Evolutionary conservation across 2,329 filamentous ascomycete species (phyloP), one percentile per base, ranked within the genome.

Genomic region (Chalaropsis thielavioides): DNA sequence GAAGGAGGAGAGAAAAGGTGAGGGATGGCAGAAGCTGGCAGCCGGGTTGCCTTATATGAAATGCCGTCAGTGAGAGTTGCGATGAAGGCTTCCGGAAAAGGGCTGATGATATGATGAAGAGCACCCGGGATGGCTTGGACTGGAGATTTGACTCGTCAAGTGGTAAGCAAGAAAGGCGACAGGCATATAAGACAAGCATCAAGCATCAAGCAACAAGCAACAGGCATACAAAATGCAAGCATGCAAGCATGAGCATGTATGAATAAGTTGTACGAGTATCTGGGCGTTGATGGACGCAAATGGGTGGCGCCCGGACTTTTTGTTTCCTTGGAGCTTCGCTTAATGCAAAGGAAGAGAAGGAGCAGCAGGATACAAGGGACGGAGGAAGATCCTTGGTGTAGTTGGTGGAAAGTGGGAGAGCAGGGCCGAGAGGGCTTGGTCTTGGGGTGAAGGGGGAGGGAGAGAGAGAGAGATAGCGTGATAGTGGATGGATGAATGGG

Each of bases 301-400:
- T 40, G 56, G 56, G 40, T 59, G 43, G 60, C 27, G 60, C 27
- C 44, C 43, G 41, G 60, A 35, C 60, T 64, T 56, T 58, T 64
- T 44, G 59, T 61, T 43, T 61, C 43, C 22, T 40, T 41, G 19
- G 13, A 17, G 24, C 51, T 64, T 54, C 54, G 54, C 54, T 58
- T 59, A 27, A 59, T 10, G 40, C 41, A 19, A 61, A 60, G 64
- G 49, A 64, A 41, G 60, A 63, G 56, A 63, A 60, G 64, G 22
- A 58, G 60, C 43, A 62, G 22, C n/a, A 62, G 51, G n/a, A 56
- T 38, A 66, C 41, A 38, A 35, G 46, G 27, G 17, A 17, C 27
- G 24, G 15, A 41, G 58, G 38, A 8, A 40, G 59, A 41, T 62
- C 27, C 27, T 46, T 46, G 24, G 24, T 24, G 60, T 49, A 62